Evolutionary conservation across 495 filamentous ascomycete genomes (phyloP), one percentile per base, ranked within the genome.

Genomic region (Trichocladium antarcticum): DNA sequence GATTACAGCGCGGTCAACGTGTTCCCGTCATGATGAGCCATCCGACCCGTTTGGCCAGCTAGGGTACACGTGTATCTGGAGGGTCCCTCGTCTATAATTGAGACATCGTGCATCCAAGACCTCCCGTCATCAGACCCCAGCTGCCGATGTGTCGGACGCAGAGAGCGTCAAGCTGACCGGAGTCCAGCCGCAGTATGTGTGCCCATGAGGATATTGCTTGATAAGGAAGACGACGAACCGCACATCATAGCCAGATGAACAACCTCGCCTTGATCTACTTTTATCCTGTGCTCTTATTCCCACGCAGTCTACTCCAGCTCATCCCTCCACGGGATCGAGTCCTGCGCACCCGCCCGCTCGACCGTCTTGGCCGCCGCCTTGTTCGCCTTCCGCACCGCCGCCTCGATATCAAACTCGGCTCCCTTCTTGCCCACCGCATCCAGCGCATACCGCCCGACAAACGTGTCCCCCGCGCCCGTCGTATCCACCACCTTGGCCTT

Each of bases 381-480:
- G 46, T 83, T 86, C 34, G 89, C 86, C 66, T 74, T 75, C 47
- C 61, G 67, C 51, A 92, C 77, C 0, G 83, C 82, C 10, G 67
- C 66, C 36, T 71, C 76, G 56, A 83, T 76, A 32, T 77, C 68
- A 47, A 68, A 73, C 43, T 61, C 58, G 15, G 52, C 63, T 19
- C 58, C 64, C 29, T 20, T 44, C 31, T 35, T 41, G 0, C 32
- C 37, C 2, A 73, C 75, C 50, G 83, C 73, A 42, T 75, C 74
- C 16, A 89, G 78, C 4, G 89, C 85, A 68, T 95, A 95, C 34
- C 73, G 79, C 2, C 92, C 92, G 2, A 93, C 86, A 66, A 94
- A 98, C 5, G 90, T 94, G 64, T 98, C 92, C 0, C 92, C 92
- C 14, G 90, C 92, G 0, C 83, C 90, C 5, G 92, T 98, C 6